These are phyloP conservation scores for Lactuca sativa DNA, from an alignment of 129 eudicot genomes.

Conservation along the genomic window DNA sequence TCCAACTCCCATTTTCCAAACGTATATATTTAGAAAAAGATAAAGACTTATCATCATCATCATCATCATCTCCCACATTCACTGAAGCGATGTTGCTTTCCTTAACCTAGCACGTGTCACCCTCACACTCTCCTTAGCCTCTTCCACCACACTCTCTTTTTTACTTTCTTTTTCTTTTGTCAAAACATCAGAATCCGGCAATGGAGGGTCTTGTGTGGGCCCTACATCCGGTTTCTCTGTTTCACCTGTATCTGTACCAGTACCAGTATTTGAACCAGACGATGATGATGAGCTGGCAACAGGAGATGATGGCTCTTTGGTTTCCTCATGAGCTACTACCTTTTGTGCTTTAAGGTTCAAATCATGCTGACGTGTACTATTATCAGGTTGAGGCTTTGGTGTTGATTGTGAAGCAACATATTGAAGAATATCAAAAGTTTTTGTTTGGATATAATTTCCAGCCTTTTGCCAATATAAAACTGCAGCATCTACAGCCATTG, in stretches of 20 bases:
- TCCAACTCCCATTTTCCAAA: slow-evolving; percentile 26
- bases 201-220: slow-evolving; percentile 25
- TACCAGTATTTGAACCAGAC: slow-evolving; percentile 32
- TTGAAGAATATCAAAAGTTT: slow-evolving; percentile 76
- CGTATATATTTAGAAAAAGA: slow-evolving; percentile 7
- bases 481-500: slow-evolving; percentile 79
- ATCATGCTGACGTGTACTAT: slow-evolving; percentile 45
- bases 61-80: slow-evolving; percentile 13
- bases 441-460: slow-evolving; percentile 68
- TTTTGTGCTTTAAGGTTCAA: slow-evolving; percentile 32
- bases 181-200: slow-evolving; percentile 21
- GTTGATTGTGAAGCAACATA: slow-evolving; percentile 88
- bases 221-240: slow-evolving; percentile 31
- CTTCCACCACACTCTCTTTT: slow-evolving; percentile 48
- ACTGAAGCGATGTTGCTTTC: slow-evolving; percentile 45
- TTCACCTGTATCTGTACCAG: slow-evolving; percentile 32
- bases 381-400: slow-evolving; percentile 55
- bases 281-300: slow-evolving; percentile 46
- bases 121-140: slow-evolving; percentile 40
- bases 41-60: slow-evolving; percentile 5
- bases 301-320: slow-evolving; percentile 46
- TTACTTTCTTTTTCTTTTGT: slow-evolving; percentile 39
- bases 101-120: slow-evolving; percentile 68
- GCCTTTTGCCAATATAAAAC: slow-evolving; percentile 68
- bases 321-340: slow-evolving; percentile 19